phyloP scores from a whole-genome alignment of 805 yeast genomes.

The Candida stauntonica region DNA sequence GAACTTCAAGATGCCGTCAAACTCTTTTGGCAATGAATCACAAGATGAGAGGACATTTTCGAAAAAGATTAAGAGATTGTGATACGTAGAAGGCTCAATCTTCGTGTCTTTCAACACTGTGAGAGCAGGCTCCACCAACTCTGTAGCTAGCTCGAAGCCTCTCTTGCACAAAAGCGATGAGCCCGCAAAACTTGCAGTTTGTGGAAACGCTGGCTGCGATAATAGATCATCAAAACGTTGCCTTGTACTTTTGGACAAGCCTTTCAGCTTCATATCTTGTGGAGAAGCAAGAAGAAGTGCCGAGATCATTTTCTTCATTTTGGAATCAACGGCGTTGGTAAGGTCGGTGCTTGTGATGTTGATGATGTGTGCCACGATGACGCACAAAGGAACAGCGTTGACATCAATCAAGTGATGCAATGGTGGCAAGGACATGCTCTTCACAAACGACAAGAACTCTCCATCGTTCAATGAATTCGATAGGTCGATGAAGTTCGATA shows the following conservation, averaged over 20 bases:
- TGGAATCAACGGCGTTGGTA: background rate
- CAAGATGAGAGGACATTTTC: too few relatives aligned
- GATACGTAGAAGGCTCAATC: too few relatives aligned
- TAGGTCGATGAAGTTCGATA: conserved; percentile 25
- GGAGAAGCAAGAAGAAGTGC: background rate
- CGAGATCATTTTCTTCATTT: background rate
- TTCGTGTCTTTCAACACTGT: too few relatives aligned
- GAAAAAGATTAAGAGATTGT: background rate
- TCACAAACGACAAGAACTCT: conserved; percentile 18
- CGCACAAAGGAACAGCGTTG: background rate
- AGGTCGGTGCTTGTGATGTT: too few relatives aligned
- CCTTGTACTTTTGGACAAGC: background rate
- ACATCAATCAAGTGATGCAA: conserved; percentile 6
- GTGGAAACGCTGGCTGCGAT: background rate
- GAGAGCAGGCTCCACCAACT: too few relatives aligned
- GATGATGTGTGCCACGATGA: background rate
- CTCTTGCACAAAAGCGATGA: background rate
- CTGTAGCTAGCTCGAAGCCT: too few relatives aligned
- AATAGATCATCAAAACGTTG: background rate
- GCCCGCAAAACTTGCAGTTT: background rate
- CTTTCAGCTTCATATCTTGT: background rate
- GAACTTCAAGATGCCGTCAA: too few relatives aligned
- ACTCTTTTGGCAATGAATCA: too few relatives aligned
- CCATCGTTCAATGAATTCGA: conserved; percentile 22
- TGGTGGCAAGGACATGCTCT: conserved; percentile 13